phyloP scores from a whole-genome alignment of 148 eudicot genomes.

The Fagopyrum tataricum region DNA sequence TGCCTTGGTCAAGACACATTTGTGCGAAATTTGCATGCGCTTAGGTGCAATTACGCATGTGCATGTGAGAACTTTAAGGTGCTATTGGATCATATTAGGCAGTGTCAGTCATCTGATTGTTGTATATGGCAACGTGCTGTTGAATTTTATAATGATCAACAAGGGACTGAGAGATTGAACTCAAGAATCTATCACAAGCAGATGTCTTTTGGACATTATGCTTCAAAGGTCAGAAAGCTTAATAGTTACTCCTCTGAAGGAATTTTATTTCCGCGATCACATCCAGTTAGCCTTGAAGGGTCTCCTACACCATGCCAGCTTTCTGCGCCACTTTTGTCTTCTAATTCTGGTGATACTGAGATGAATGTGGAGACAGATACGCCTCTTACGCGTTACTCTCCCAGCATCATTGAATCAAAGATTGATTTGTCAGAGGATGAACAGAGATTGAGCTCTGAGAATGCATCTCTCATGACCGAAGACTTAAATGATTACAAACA shows the following conservation, averaged over 20 bases:
- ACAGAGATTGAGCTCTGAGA: conserved; percentile 14
- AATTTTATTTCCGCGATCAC: conserved; percentile 18
- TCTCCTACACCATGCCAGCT: conserved; percentile 18
- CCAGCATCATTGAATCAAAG: conserved; percentile 14
- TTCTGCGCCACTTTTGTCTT: conserved; percentile 17
- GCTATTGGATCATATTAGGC: conserved; percentile 39
- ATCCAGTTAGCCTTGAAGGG: conserved; percentile 22
- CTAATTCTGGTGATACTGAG: conserved; percentile 18
- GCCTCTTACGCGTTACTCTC: conserved; percentile 13
- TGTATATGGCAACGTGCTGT: conserved; percentile 37
- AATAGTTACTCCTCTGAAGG: conserved; percentile 14
- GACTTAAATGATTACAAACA: conserved; percentile 15
- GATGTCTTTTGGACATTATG: conserved; percentile 11
- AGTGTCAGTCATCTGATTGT: conserved; percentile 37
- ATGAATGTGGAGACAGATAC: conserved; percentile 13
- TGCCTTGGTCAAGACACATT: conserved; percentile 27
- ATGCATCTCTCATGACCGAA: conserved; percentile 19
- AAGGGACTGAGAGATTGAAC: conserved; percentile 16
- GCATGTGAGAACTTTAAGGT: conserved; percentile 26
- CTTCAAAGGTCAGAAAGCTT: conserved; percentile 36
- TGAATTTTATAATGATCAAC: conserved; percentile 12
- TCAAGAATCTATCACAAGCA: not conserved
- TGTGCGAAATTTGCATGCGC: conserved; percentile 36
- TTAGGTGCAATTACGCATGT: conserved; percentile 34
- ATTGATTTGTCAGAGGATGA: conserved; percentile 19